These are phyloP conservation scores for Lactarius psammicola DNA, from an alignment of 768 basidiomycete genomes.

Conservation along the genomic window DNA sequence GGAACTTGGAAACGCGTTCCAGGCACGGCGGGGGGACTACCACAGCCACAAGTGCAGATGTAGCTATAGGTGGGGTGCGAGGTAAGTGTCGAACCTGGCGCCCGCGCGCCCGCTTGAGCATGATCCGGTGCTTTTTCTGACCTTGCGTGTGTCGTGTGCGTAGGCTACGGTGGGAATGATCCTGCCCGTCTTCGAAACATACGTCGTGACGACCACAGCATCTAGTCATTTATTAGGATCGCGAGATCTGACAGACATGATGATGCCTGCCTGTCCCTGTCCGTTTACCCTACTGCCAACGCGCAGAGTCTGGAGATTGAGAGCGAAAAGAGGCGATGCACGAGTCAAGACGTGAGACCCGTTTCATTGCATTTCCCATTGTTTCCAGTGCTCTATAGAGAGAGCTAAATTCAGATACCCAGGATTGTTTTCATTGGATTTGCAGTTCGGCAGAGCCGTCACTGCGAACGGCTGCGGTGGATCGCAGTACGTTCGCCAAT, in stretches of 20 bases:
- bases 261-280: neutral
- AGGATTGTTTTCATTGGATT: neutral
- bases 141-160: neutral
- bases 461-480: neutral
- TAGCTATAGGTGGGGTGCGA: neutral
- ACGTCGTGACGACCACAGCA: neutral
- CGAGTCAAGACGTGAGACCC: neutral
- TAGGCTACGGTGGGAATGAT: neutral
- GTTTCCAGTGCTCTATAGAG: neutral
- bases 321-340: neutral
- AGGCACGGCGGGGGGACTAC: neutral
- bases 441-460: neutral
- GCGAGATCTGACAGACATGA: neutral
- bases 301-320: neutral
- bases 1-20: neutral
- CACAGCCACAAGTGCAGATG: neutral
- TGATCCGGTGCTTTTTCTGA: neutral
- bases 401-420: neutral
- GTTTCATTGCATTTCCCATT: neutral
- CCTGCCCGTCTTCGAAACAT: neutral
- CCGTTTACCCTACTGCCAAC: neutral
- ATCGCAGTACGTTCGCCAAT: neutral
- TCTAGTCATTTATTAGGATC: neutral
- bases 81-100: neutral
- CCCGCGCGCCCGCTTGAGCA: neutral